Evolutionary conservation across 2,329 filamentous ascomycete species (phyloP).

Genomic region (Aspergillus sp.): DNA sequence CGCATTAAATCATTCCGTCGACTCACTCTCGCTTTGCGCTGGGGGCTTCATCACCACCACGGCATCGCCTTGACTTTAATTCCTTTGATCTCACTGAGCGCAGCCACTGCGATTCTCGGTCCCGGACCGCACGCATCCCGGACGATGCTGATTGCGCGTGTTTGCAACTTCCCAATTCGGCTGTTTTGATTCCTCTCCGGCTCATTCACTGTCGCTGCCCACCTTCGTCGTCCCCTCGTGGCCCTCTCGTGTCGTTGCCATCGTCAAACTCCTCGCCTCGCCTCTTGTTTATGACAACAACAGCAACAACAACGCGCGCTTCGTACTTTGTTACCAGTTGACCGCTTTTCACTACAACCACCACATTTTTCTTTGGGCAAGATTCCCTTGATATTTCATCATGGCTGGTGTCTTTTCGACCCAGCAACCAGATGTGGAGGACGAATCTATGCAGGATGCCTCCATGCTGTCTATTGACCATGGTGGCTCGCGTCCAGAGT

Average conservation of each 20-base stretch:
- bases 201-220: not conserved
- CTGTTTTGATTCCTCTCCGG: slow-evolving; percentile 7
- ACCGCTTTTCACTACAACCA: not conserved
- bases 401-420: slow-evolving; percentile 9
- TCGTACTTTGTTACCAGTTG: not conserved
- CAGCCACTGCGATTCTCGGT: slow-evolving; percentile 3
- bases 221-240: not conserved
- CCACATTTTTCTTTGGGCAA: not conserved
- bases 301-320: not conserved
- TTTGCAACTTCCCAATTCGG: slow-evolving; percentile 4
- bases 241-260: slow-evolving; percentile 2
- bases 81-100: not conserved
- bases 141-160: slow-evolving; percentile 10
- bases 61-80: not conserved
- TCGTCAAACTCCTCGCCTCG: slow-evolving; percentile 1
- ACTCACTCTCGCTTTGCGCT: not conserved
- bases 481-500: not conserved
- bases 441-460: slow-evolving; percentile 7
- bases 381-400: not conserved
- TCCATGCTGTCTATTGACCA: slow-evolving; percentile 3
- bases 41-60: not conserved
- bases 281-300: not conserved
- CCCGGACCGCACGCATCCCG: slow-evolving; percentile 1
- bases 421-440: slow-evolving; percentile 6
- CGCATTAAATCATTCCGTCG: not conserved